Evolutionary conservation across 495 filamentous ascomycete species (phyloP), one percentile per base, ranked within the genome.

Genomic region (Articulospora tetracladia): DNA sequence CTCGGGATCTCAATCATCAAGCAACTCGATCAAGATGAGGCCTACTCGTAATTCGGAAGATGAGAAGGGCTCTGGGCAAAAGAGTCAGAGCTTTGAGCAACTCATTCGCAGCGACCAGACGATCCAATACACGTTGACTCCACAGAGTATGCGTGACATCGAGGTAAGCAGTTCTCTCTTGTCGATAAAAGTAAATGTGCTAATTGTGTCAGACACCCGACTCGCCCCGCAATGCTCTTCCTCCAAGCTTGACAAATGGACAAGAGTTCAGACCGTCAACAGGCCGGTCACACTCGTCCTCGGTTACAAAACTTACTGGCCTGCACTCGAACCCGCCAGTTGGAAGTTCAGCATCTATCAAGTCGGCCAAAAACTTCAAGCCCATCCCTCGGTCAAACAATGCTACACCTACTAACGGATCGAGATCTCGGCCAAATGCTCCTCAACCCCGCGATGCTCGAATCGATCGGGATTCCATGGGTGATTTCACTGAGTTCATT

Each of bases 71-170:
- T 73, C 73, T 17, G 75, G 77, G 65, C 67, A 76, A 67, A 75
- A 76, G 57, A 70, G 63, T 10, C 57, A 64, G 57, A 70, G 70
- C 70, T 92, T 98, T 71, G 94, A 98, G 66, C 83, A 93, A 63
- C 78, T 97, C 34, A 94, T 98, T 59, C 86, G 89, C 36, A 92
- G 92, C 71, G 85, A 92, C 57, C 87, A 96, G 69, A 97, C 94
- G 1, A 87, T 98, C 48, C 92, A 93, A 71, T 97, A 88, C 69
- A 97, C 94, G 1, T 79, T 97, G 28, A 98, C 94, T 1, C 93
- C 94, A 1, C 86, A 90, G 68, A 91, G 79, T 60, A 89, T 97
- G 80, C 86, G 93, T 53, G 87, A 93, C 60, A 89, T 93, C 63
- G 88, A 93, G 57, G 67, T 69, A 61, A 15, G 59, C 54, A 22